Conservation (phyloP, 1,284 basidiomycete species). For the Marasmius fiardii region DNA sequence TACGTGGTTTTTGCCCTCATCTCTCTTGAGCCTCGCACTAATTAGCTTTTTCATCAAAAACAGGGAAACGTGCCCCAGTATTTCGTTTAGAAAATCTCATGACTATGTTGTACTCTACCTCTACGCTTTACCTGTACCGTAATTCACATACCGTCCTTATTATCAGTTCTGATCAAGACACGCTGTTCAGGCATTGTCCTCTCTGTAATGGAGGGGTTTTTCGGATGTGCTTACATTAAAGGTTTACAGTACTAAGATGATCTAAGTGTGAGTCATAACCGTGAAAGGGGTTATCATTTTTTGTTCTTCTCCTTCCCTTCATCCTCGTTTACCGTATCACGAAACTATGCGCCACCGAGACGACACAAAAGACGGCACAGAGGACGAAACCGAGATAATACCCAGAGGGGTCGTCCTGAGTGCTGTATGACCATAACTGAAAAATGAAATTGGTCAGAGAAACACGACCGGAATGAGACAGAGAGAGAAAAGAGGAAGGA, state of each 20-base stretch:
- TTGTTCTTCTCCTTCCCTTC: not conserved
- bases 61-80: not conserved
- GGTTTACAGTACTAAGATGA: too few species aligned
- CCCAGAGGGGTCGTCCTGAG: slow-evolving; percentile 62
- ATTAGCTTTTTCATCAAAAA: too few species aligned
- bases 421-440: slow-evolving; percentile 73
- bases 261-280: too few species aligned
- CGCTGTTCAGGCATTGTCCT: too few species aligned
- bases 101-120: not conserved
- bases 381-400: slow-evolving; percentile 72
- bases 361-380: slow-evolving; percentile 54
- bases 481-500: slow-evolving; percentile 13
- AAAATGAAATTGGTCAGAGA: slow-evolving; percentile 6
- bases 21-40: too few species aligned
- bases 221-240: too few species aligned
- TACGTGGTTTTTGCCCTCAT: slow-evolving; percentile 31
- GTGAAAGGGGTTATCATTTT: too few species aligned
- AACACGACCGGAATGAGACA: too few species aligned
- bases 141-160: not conserved
- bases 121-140: too few species aligned
- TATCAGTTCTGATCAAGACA: not conserved
- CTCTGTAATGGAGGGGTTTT: too few species aligned
- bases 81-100: slow-evolving; percentile 1
- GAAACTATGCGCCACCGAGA: slow-evolving; percentile 66
- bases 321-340: slow-evolving; percentile 72